A percentile compares a stretch with the other conserved stretches of the same genome.
Conservation (phyloP, 768 basidiomycete genomes). For the Calocera cornea region DNA sequence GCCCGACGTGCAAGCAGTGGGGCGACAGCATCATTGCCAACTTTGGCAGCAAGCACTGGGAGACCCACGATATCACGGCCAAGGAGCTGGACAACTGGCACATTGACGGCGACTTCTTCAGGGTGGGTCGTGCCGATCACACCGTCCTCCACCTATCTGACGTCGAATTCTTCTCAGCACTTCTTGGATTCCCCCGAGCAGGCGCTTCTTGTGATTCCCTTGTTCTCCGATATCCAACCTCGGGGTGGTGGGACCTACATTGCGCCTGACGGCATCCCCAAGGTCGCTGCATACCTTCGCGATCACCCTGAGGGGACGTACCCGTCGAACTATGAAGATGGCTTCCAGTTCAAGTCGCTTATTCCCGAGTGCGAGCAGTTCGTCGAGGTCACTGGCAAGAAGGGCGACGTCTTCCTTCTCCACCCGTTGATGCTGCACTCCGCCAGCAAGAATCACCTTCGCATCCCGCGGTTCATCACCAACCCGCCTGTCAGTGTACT, state of each 20-base stretch:
- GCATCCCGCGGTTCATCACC: conserved; percentile 48
- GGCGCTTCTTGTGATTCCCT: conserved; percentile 46
- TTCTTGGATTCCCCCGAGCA: conserved; percentile 56
- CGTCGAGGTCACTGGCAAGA: conserved; percentile 33
- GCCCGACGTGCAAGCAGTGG: conserved; percentile 24
- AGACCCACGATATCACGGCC: conserved; percentile 27
- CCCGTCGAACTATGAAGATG: background rate
- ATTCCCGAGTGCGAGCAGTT: conserved; percentile 17
- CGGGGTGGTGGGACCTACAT: conserved; percentile 49
- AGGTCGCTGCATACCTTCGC: conserved; percentile 16
- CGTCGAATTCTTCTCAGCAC: conserved; percentile 6
- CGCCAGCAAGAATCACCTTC: conserved; percentile 42
- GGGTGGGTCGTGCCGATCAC: conserved; percentile 4
- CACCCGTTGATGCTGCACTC: conserved; percentile 56
- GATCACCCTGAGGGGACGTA: conserved; percentile 14
- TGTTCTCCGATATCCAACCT: conserved; percentile 43
- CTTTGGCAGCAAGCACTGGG: conserved; percentile 34
- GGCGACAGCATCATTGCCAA: conserved; percentile 53
- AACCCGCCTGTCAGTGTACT: conserved; percentile 48
- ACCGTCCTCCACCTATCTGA: background rate
- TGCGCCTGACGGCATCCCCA: conserved; percentile 38
- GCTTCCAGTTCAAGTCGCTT: conserved; percentile 25
- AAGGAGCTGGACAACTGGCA: conserved; percentile 49
- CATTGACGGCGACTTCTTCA: conserved; percentile 17
- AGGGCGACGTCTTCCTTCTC: conserved; percentile 51